Evolutionary conservation across 1,139 yeast genomes (phyloP).

Genomic region (Nakaseomyces bracarensis): DNA sequence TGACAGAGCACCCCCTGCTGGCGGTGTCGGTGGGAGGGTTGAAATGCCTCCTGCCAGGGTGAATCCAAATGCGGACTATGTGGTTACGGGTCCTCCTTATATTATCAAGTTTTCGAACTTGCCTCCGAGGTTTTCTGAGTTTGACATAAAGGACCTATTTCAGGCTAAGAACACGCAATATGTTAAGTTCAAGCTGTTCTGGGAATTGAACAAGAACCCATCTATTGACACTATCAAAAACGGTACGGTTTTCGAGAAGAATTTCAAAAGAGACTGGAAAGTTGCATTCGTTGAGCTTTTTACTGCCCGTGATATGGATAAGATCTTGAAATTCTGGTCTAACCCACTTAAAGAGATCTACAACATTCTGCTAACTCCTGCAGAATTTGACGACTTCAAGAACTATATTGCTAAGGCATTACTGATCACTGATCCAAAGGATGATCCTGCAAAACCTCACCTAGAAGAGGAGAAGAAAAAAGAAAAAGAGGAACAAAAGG

Average conservation of each 20-base stretch:
- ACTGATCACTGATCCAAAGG: constrained; percentile 21
- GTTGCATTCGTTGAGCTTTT: constrained; percentile 57
- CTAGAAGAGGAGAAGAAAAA: background rate
- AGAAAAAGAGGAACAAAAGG: background rate
- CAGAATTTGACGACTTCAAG: constrained; percentile 29
- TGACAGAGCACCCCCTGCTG: background rate
- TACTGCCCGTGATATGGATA: constrained; percentile 41
- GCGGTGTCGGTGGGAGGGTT: constrained; percentile 2
- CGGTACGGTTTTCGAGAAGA: constrained; percentile 26
- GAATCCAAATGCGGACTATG: constrained; percentile 6
- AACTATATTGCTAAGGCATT: constrained; percentile 25
- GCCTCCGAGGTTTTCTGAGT: constrained; percentile 36
- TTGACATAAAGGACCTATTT: constrained; percentile 33
- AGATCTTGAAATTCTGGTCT: constrained; percentile 29
- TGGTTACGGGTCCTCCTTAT: constrained; percentile 41
- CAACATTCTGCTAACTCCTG: constrained; percentile 22
- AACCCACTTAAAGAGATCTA: constrained; percentile 26
- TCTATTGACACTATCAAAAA: constrained; percentile 18
- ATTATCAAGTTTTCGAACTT: constrained; percentile 47
- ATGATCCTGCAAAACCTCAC: constrained; percentile 22
- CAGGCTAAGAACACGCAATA: constrained; percentile 33
- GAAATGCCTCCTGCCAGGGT: constrained; percentile 2
- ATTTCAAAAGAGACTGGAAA: constrained; percentile 35
- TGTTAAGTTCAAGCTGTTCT: constrained; percentile 34
- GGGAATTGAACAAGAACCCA: constrained; percentile 34